Conservation (phyloP, 2,329 filamentous ascomycete genomes). For the Aspergillus brunneoviolaceus region DNA sequence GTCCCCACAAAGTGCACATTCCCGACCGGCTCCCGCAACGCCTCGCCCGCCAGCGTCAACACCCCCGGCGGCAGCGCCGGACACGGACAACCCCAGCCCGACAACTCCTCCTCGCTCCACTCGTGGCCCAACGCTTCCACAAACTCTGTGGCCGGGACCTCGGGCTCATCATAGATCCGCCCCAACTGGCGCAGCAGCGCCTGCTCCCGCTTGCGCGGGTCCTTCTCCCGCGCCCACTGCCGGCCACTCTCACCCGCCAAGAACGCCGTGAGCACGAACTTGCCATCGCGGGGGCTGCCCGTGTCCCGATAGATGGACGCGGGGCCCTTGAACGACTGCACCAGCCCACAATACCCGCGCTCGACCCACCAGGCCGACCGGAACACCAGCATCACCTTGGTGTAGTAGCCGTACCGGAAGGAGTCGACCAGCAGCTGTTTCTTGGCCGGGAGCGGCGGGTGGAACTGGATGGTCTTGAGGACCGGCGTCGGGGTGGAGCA, state of each 20-base stretch:
- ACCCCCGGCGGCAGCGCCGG: slow-evolving; percentile 41
- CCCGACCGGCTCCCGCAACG: slow-evolving; percentile 37
- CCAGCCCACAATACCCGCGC: slow-evolving; percentile 47
- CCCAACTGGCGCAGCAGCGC: slow-evolving; percentile 17
- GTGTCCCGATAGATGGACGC: slow-evolving; percentile 50
- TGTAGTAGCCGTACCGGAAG: slow-evolving; percentile 49
- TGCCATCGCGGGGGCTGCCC: slow-evolving; percentile 23
- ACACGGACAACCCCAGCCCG: slow-evolving; percentile 45
- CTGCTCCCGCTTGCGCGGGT: slow-evolving; percentile 3
- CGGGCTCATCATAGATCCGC: slow-evolving; percentile 9
- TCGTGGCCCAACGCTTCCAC: slow-evolving; percentile 36
- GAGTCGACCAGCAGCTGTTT: slow-evolving; percentile 42
- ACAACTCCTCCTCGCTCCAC: slow-evolving; percentile 42
- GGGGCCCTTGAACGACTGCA: slow-evolving; percentile 49
- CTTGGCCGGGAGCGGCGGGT: slow-evolving; percentile 45
- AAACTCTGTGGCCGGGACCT: slow-evolving; percentile 24
- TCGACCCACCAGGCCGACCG: slow-evolving; percentile 48
- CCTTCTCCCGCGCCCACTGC: slow-evolving; percentile 27
- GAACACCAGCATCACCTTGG: slow-evolving; percentile 52
- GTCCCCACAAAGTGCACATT: slow-evolving; percentile 57
- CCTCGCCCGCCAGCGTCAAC: slow-evolving; percentile 32
- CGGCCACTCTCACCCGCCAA: slow-evolving; percentile 38
- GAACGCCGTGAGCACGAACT: slow-evolving; percentile 44
- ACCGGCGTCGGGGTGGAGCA: slow-evolving; percentile 51
- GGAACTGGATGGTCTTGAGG: slow-evolving; percentile 49